A percentile compares a stretch with the other conserved stretches of the same genome.
Evolutionary conservation across 495 filamentous ascomycete species (phyloP).

Genomic region (Penicillium crystallinum): DNA sequence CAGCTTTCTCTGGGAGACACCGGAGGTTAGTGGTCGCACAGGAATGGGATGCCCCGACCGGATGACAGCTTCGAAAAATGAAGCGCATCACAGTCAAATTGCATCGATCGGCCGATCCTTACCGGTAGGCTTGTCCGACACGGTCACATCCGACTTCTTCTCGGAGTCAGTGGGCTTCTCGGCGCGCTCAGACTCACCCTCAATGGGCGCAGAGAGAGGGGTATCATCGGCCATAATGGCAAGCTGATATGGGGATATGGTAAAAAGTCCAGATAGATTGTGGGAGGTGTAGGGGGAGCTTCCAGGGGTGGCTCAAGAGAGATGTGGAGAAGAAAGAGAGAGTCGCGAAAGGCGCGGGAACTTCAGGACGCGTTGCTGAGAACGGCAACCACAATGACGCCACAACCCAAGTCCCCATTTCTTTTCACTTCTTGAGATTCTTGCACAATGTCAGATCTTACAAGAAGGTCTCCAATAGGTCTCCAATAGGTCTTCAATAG

Average conservation of each 20-base stretch:
- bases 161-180: conserved; percentile 26
- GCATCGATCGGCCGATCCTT: conserved; percentile 12
- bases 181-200: conserved; percentile 33
- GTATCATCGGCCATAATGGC: conserved; percentile 43
- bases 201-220: conserved; percentile 31
- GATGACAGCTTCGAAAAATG: not conserved
- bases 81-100: not conserved
- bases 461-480: too few species aligned
- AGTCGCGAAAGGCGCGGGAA: conserved; percentile 37
- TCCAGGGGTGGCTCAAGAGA: conserved; percentile 21
- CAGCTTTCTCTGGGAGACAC: conserved; percentile 18
- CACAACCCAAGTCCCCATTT: conserved; percentile 18
- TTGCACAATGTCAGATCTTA: too few species aligned
- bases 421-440: too few species aligned
- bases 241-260: conserved; percentile 1
- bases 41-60: not conserved
- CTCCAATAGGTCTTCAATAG: too few species aligned
- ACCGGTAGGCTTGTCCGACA: conserved; percentile 31
- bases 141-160: conserved; percentile 27
- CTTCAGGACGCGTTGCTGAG: conserved; percentile 35
- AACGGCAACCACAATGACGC: conserved; percentile 25
- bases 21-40: conserved; percentile 29
- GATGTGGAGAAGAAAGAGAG: conserved; percentile 39
- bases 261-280: conserved; percentile 14
- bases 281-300: conserved; percentile 16